These are phyloP conservation scores for Copromyces sp. DNA, from an alignment of 495 filamentous ascomycete genomes.

Conservation along the genomic window DNA sequence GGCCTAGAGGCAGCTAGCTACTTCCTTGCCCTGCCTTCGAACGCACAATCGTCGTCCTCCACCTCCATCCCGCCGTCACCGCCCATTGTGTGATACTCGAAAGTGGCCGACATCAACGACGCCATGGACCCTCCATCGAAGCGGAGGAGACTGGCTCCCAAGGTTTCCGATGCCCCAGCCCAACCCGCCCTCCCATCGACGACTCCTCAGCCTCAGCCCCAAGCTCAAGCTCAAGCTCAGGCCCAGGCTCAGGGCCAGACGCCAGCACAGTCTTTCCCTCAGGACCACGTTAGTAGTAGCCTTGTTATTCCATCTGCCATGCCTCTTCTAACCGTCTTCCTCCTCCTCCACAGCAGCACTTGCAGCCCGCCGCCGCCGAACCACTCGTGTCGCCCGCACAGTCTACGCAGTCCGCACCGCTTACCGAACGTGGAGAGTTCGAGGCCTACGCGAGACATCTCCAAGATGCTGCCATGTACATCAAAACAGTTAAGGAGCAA, in stretches of 20 bases:
- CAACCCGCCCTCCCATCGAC: slow-evolving; percentile 7
- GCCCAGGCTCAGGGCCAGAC: slow-evolving; percentile 1
- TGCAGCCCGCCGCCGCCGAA: slow-evolving; percentile 13
- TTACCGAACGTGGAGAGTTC: slow-evolving; percentile 41
- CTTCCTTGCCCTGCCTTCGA: neutral
- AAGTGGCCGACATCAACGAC: neutral
- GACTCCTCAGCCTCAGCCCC: slow-evolving; percentile 12
- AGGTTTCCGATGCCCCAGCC: slow-evolving; percentile 20
- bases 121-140: slow-evolving; percentile 29
- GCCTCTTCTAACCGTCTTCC: neutral
- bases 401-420: slow-evolving; percentile 10
- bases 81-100: neutral
- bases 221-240: slow-evolving; percentile 1
- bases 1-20: neutral
- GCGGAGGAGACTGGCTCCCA: slow-evolving; percentile 28
- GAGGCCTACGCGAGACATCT: slow-evolving; percentile 48
- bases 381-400: slow-evolving; percentile 14
- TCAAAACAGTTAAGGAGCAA: slow-evolving; percentile 40
- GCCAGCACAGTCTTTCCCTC: slow-evolving; percentile 14
- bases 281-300: slow-evolving; percentile 19
- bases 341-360: slow-evolving; percentile 5
- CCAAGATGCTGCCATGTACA: slow-evolving; percentile 47
- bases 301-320: neutral
- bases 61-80: neutral
- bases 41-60: neutral